phyloP scores from a whole-genome alignment of 2,329 filamentous ascomycete genomes.

The Podosphaera fusca region DNA sequence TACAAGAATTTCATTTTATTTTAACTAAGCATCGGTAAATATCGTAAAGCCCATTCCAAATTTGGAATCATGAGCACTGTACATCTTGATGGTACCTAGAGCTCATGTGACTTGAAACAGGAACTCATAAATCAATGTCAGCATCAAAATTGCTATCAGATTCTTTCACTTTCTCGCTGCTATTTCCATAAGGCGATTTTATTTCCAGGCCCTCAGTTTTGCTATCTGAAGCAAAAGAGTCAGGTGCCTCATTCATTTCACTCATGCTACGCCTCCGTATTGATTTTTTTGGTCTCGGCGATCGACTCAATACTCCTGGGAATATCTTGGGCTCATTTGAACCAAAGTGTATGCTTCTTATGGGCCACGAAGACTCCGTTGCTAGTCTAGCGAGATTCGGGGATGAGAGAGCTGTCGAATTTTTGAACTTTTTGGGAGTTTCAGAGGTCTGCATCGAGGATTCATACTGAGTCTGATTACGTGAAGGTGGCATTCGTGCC shows the following conservation, averaged over 20 bases:
- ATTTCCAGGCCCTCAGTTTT: too few relatives aligned
- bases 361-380: slow-evolving; percentile 18
- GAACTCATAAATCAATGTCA: too few relatives aligned
- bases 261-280: neutral
- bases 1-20: too few relatives aligned
- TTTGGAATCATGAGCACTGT: too few relatives aligned
- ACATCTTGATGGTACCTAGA: too few relatives aligned
- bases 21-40: too few relatives aligned
- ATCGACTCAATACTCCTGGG: slow-evolving; percentile 38
- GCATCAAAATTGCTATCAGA: too few relatives aligned
- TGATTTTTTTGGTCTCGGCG: neutral
- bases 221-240: neutral
- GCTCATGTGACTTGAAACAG: too few relatives aligned
- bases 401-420: neutral
- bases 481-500: slow-evolving; percentile 12
- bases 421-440: neutral
- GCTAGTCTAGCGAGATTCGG: slow-evolving; percentile 7
- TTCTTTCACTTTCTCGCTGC: too few relatives aligned
- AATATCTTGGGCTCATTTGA: slow-evolving; percentile 46
- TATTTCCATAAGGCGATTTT: too few relatives aligned
- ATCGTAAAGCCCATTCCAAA: too few relatives aligned
- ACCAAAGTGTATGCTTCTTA: slow-evolving; percentile 22
- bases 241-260: neutral
- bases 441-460: slow-evolving; percentile 1
- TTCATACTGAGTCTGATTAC: slow-evolving; percentile 6